Conservation (phyloP, 2,329 filamentous ascomycete genomes). For the Chalaropsis ovoidea region DNA sequence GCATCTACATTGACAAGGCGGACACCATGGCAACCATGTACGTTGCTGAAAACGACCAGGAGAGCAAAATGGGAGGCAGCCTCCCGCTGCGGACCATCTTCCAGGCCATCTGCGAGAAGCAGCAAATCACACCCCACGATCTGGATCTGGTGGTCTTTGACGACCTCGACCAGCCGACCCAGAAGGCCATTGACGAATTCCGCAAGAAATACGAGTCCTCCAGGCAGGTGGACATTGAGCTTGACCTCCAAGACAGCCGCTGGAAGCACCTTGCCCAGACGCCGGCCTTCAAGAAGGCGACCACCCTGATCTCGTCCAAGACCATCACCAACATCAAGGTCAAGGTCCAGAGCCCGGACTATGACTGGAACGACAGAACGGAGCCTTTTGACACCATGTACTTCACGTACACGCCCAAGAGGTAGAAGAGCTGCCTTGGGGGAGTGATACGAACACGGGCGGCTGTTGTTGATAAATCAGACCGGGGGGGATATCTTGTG, state of each 20-base stretch:
- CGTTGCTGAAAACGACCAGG: background rate
- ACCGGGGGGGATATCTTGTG: too few species aligned
- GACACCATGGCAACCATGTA: background rate
- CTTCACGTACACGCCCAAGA: background rate
- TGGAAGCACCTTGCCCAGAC: background rate
- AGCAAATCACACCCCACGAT: fast-evolving
- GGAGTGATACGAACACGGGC: too few species aligned
- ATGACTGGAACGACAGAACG: background rate
- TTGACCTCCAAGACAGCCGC: background rate
- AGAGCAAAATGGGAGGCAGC: background rate
- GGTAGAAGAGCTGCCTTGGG: too few species aligned
- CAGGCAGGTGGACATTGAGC: background rate
- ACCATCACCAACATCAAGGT: background rate
- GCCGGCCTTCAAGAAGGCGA: background rate
- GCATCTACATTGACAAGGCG: background rate
- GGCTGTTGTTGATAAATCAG: too few species aligned
- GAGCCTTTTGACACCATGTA: background rate
- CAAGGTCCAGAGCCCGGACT: background rate
- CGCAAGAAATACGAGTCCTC: background rate
- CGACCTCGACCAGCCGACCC: background rate
- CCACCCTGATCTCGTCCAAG: fast-evolving
- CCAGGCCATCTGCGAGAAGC: background rate
- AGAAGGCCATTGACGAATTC: background rate
- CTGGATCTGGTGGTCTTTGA: background rate
- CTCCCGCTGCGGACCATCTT: background rate